Evolutionary conservation across 768 basidiomycete genomes (phyloP).

Genomic region (Tulasnella sp.): DNA sequence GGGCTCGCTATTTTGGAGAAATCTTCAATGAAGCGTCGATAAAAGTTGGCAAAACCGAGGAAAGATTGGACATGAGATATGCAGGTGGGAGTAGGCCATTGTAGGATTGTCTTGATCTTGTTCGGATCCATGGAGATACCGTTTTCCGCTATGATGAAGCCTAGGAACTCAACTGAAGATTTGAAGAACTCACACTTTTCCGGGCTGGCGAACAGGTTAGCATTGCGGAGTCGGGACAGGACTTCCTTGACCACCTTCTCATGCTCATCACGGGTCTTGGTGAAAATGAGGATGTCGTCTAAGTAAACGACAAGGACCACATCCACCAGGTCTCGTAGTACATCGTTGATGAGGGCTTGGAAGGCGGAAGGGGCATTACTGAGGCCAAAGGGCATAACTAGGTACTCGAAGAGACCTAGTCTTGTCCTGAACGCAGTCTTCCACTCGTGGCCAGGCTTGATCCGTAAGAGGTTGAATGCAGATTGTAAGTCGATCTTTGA

Average conservation of each 20-base stretch:
- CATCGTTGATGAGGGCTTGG: conserved; percentile 20
- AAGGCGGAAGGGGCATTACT: conserved; percentile 22
- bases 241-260: conserved; percentile 13
- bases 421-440: conserved; percentile 23
- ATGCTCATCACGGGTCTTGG: conserved; percentile 14
- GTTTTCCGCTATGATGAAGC: conserved; percentile 8
- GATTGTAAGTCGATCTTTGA: conserved; percentile 20
- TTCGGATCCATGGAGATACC: conserved; percentile 20
- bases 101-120: conserved; percentile 20
- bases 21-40: conserved; percentile 19
- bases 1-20: conserved; percentile 19
- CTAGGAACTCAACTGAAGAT: conserved; percentile 15
- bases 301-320: conserved; percentile 21
- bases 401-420: conserved; percentile 20
- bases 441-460: conserved; percentile 19
- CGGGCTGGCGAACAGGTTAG: conserved; percentile 12
- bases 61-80: conserved; percentile 21
- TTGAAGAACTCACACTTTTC: conserved; percentile 17
- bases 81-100: conserved; percentile 21
- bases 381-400: conserved; percentile 24
- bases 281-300: conserved; percentile 21
- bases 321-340: conserved; percentile 21
- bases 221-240: conserved; percentile 9
- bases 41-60: conserved; percentile 23
- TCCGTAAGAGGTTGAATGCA: conserved; percentile 21